phyloP scores from a whole-genome alignment of 108 stramenopile genomes.

The Skeletonema grethae region DNA sequence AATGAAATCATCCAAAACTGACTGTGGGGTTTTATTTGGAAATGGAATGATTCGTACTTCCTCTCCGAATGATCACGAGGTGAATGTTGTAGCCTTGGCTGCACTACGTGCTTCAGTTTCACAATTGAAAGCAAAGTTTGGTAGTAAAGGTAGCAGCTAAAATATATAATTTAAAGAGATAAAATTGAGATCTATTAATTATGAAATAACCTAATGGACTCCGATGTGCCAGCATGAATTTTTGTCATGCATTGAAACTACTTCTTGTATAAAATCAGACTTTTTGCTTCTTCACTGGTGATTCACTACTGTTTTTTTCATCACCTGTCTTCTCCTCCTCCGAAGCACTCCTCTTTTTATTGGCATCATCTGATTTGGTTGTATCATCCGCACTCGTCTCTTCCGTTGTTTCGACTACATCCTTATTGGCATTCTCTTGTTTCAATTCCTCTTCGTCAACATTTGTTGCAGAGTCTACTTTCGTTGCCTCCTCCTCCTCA shows the following conservation, averaged over 20 bases:
- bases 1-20: conserved; percentile 26
- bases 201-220: conserved; percentile 1
- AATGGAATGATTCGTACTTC: conserved; percentile 41
- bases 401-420: not conserved
- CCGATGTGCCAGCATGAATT: not conserved
- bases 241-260: conserved; percentile 1
- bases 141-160: not conserved
- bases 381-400: not conserved
- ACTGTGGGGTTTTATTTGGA: conserved; percentile 34
- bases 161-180: not conserved
- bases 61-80: conserved; percentile 33
- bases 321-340: not conserved
- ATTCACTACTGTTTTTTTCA: not conserved
- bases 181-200: conserved; percentile 2
- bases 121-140: conserved; percentile 27
- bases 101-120: conserved; percentile 49
- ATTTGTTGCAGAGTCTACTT: not conserved
- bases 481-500: not conserved
- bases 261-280: not conserved
- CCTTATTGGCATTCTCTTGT: not conserved
- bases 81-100: conserved; percentile 44
- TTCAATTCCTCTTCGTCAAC: not conserved
- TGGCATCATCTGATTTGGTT: not conserved
- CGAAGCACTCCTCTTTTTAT: not conserved
- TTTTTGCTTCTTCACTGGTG: conserved; percentile 8